A percentile compares a stretch with the other conserved stretches of the same genome.
phyloP scores from a whole-genome alignment of 2,329 filamentous ascomycete species.

The Pseudogymnoascus sp. region DNA sequence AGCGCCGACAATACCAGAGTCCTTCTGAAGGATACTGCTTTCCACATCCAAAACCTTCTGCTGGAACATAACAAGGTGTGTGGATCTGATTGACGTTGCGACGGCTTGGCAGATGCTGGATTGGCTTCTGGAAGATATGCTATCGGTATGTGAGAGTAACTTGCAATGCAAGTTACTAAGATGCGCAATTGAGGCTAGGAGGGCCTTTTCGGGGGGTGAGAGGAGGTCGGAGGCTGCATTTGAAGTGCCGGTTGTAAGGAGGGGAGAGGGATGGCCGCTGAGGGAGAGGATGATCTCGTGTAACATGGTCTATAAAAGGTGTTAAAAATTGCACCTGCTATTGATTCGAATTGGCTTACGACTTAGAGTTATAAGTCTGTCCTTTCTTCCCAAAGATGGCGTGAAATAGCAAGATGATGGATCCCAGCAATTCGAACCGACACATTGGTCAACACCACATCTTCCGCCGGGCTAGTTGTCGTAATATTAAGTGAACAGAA shows the following conservation, averaged over 20 bases:
- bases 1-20: slow-evolving; percentile 74
- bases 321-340: slow-evolving; percentile 9
- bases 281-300: slow-evolving; percentile 97
- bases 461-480: background rate
- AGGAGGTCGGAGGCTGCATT: slow-evolving; percentile 39
- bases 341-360: slow-evolving; percentile 6
- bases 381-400: slow-evolving; percentile 11
- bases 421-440: slow-evolving; percentile 26
- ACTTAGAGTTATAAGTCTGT: slow-evolving; percentile 1
- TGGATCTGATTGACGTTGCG: slow-evolving; percentile 64
- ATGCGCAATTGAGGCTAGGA: slow-evolving; percentile 67
- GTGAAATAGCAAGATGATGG: slow-evolving; percentile 22
- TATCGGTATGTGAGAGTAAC: slow-evolving; percentile 57
- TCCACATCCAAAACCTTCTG: slow-evolving; percentile 79
- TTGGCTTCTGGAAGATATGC: slow-evolving; percentile 60
- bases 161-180: slow-evolving; percentile 70
- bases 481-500: background rate
- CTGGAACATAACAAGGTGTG: slow-evolving; percentile 74
- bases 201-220: slow-evolving; percentile 73
- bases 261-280: slow-evolving; percentile 83
- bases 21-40: slow-evolving; percentile 62
- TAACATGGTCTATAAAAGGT: slow-evolving; percentile 54
- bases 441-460: slow-evolving; percentile 20
- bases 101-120: slow-evolving; percentile 84
- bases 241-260: slow-evolving; percentile 52